Conservation (phyloP, 371 early-diverging fungal genomes). For the Dinochytrium kinnereticum region DNA sequence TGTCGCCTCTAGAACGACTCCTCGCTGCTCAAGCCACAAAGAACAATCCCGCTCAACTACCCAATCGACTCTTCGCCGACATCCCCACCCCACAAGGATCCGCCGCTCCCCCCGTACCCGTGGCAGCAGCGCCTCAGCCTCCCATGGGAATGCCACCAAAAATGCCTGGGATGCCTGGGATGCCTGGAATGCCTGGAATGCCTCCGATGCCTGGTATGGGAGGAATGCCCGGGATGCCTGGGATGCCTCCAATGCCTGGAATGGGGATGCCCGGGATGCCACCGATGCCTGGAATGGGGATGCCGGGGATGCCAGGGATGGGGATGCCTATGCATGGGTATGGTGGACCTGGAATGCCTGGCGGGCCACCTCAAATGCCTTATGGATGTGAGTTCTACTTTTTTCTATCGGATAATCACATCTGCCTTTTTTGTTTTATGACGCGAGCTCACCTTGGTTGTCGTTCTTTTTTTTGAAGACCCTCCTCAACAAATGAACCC, state of each 20-base stretch:
- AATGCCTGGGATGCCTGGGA: slow-evolving; percentile 28
- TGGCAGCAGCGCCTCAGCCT: background rate
- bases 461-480: background rate
- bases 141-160: slow-evolving; percentile 19
- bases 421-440: no score
- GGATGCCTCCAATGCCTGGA: slow-evolving; percentile 16
- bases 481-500: slow-evolving; percentile 19
- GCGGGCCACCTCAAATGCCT: slow-evolving; percentile 14
- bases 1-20: slow-evolving; percentile 71
- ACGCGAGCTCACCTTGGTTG: background rate
- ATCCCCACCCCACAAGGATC: slow-evolving; percentile 48
- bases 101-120: slow-evolving; percentile 17
- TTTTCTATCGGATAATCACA: background rate
- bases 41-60: slow-evolving; percentile 55
- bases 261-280: slow-evolving; percentile 14
- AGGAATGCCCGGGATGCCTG: background rate
- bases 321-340: no score
- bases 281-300: slow-evolving; percentile 15
- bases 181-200: slow-evolving; percentile 27
- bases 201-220: slow-evolving; percentile 21
- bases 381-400: slow-evolving; percentile 28
- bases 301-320: slow-evolving; percentile 12
- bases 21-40: slow-evolving; percentile 91
- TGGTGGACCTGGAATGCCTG: slow-evolving; percentile 16
- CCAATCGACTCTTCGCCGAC: slow-evolving; percentile 75